phyloP scores from a whole-genome alignment of 495 filamentous ascomycete species.

The Penicillium roqueforti region DNA sequence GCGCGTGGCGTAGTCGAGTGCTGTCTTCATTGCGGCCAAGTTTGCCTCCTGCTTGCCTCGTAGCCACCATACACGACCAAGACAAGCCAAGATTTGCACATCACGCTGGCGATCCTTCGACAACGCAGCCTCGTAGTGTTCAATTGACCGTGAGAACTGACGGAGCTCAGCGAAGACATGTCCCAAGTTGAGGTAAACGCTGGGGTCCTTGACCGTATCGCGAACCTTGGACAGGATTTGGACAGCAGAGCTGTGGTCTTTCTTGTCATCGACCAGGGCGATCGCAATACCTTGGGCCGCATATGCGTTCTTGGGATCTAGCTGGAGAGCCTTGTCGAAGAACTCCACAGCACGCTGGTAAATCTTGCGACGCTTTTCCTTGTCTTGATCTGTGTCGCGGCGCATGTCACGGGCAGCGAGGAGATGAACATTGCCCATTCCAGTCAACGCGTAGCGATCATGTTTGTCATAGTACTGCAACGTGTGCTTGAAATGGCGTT shows the following conservation, averaged over 20 bases:
- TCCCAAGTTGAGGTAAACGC: slow-evolving; percentile 85
- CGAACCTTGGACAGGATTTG: slow-evolving; percentile 83
- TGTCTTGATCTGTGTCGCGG: slow-evolving; percentile 80
- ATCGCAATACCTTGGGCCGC: slow-evolving; percentile 95
- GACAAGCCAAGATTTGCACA: slow-evolving; percentile 77
- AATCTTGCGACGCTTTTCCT: slow-evolving; percentile 77
- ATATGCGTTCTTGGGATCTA: slow-evolving; percentile 90
- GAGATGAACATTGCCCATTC: slow-evolving; percentile 93
- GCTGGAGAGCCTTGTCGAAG: slow-evolving; percentile 92
- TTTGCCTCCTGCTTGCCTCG: slow-evolving; percentile 78
- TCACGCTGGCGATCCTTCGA: slow-evolving; percentile 76
- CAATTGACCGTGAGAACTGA: slow-evolving; percentile 85
- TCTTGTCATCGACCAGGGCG: slow-evolving; percentile 87
- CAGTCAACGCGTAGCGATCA: slow-evolving; percentile 87
- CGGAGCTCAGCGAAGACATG: slow-evolving; percentile 86
- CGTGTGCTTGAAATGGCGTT: slow-evolving; percentile 93
- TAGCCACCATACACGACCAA: slow-evolving; percentile 90
- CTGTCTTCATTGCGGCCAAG: slow-evolving; percentile 74
- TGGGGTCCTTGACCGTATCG: slow-evolving; percentile 81
- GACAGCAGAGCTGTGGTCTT: slow-evolving; percentile 73
- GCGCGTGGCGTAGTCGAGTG: slow-evolving; percentile 84
- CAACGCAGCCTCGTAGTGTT: slow-evolving; percentile 87
- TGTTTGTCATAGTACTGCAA: slow-evolving; percentile 94
- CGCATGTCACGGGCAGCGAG: slow-evolving; percentile 88
- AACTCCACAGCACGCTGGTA: slow-evolving; percentile 94